A percentile compares a stretch with the other conserved stretches of the same genome.
Evolutionary conservation across 2,329 filamentous ascomycete species (phyloP).

Genomic region (Juglanconis sp.): DNA sequence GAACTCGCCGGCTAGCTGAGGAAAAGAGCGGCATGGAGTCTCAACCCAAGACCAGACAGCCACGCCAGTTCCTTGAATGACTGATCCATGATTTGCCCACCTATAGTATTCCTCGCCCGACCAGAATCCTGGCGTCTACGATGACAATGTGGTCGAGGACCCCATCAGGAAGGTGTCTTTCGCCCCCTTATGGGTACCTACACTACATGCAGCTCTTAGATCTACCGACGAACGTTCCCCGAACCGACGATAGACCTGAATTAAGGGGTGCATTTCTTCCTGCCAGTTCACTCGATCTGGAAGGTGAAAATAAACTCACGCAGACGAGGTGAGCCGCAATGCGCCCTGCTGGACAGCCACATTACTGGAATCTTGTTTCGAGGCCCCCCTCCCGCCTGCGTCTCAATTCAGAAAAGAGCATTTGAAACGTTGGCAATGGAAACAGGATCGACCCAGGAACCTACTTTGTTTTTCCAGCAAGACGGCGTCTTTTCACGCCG

Average conservation of each 20-base stretch:
- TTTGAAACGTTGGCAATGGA: not conserved
- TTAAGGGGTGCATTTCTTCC: not conserved
- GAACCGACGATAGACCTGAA: not conserved
- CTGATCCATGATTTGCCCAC: no score
- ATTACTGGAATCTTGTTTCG: not conserved
- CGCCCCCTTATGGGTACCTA: not conserved
- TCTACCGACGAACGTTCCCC: slow-evolving; percentile 6
- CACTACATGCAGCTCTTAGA: not conserved
- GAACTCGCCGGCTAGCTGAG: not conserved
- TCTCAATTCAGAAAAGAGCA: not conserved
- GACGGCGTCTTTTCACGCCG: not conserved
- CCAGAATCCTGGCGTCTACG: not conserved
- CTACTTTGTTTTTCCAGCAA: not conserved
- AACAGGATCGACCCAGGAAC: not conserved
- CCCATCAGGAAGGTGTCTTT: slow-evolving; percentile 3
- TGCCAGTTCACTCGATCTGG: not conserved
- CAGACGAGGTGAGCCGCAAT: slow-evolving; percentile 8
- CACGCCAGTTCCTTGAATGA: no score
- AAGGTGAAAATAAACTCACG: slow-evolving; percentile 8
- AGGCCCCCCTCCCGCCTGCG: not conserved
- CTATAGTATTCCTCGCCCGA: not conserved
- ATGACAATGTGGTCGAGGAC: not conserved
- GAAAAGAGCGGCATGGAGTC: not conserved
- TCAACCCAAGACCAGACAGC: not conserved
- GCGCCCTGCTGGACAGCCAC: not conserved